phyloP scores from a whole-genome alignment of 768 basidiomycete genomes.

The Agaricus subrufescens region DNA sequence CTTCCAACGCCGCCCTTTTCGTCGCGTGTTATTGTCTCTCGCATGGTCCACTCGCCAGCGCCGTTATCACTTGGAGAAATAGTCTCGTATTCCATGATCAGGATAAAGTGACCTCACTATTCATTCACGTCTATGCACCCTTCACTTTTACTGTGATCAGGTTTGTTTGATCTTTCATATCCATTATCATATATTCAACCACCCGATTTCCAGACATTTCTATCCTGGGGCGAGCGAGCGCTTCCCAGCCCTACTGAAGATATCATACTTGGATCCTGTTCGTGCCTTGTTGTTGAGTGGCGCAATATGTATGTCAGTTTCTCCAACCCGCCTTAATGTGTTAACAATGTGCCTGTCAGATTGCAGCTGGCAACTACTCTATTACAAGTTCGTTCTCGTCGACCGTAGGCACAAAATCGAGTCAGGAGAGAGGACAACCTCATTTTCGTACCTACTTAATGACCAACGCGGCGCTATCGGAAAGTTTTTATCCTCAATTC shows the following conservation, averaged over 20 bases:
- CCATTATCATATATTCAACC: neutral
- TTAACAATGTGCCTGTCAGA: slow-evolving; percentile 43
- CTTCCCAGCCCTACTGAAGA: slow-evolving; percentile 77
- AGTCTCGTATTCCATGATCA: slow-evolving; percentile 96
- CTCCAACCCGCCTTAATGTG: neutral
- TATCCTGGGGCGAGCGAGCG: slow-evolving; percentile 75
- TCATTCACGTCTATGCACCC: slow-evolving; percentile 92
- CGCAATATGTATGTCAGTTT: slow-evolving; percentile 65
- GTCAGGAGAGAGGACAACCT: slow-evolving; percentile 88
- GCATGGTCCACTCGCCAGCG: slow-evolving; percentile 86
- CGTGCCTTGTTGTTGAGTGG: slow-evolving; percentile 75
- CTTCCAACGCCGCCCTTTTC: slow-evolving; percentile 72
- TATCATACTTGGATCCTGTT: slow-evolving; percentile 68
- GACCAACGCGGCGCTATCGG: slow-evolving; percentile 86
- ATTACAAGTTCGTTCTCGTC: slow-evolving; percentile 94
- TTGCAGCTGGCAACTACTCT: slow-evolving; percentile 86
- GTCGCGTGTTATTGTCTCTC: slow-evolving; percentile 91
- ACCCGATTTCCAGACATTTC: slow-evolving; percentile 60
- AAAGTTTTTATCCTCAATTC: slow-evolving; percentile 54
- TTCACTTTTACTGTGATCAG: slow-evolving; percentile 89
- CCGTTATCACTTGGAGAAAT: slow-evolving; percentile 98
- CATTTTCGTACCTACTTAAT: slow-evolving; percentile 83
- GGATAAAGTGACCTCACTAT: slow-evolving; percentile 94
- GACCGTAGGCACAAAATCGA: slow-evolving; percentile 87
- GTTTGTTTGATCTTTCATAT: slow-evolving; percentile 33